These are phyloP conservation scores for Myriosclerotinia scirpicola DNA, from an alignment of 2,329 filamentous ascomycete genomes.

Conservation along the genomic window DNA sequence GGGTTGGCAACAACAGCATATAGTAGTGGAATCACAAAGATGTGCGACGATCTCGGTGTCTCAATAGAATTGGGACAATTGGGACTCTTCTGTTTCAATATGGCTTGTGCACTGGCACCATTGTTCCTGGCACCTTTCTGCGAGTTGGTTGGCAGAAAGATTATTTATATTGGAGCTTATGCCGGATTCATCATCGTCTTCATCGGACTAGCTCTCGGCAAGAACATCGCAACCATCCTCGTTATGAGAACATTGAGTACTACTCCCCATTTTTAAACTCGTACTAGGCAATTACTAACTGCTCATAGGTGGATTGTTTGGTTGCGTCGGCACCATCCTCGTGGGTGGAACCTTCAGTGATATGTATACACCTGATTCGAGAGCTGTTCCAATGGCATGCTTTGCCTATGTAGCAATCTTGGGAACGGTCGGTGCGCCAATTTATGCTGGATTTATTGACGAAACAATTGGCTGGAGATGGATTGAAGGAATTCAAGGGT, in stretches of 20 bases:
- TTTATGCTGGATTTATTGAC: constrained; percentile 61
- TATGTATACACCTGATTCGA: constrained; percentile 71
- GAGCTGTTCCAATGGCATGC: constrained; percentile 85
- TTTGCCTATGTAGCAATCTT: constrained; percentile 72
- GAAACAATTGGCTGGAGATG: constrained; percentile 71
- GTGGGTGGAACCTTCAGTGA: constrained; percentile 86
- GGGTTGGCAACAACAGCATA: constrained; percentile 55
- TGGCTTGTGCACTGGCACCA: constrained; percentile 74
- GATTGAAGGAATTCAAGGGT: constrained; percentile 83
- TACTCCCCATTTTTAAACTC: constrained; percentile 38
- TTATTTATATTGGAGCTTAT: constrained; percentile 69
- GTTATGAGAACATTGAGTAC: constrained; percentile 58
- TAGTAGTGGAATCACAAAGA: constrained; percentile 49
- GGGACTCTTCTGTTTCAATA: constrained; percentile 71
- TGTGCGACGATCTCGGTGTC: constrained; percentile 48
- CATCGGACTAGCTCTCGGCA: constrained; percentile 69
- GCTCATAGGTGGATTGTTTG: constrained; percentile 59
- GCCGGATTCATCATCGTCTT: constrained; percentile 42
- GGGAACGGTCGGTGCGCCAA: constrained; percentile 69
- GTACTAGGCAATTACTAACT: background rate
- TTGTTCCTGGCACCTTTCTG: constrained; percentile 85
- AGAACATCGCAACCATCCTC: constrained; percentile 70
- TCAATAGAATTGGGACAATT: constrained; percentile 48
- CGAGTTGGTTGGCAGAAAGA: constrained; percentile 80
- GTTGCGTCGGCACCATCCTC: constrained; percentile 69